Base-by-base conservation (phyloP, 805 yeast genomes). In the Cyberlindnera euphorbiae region DNA sequence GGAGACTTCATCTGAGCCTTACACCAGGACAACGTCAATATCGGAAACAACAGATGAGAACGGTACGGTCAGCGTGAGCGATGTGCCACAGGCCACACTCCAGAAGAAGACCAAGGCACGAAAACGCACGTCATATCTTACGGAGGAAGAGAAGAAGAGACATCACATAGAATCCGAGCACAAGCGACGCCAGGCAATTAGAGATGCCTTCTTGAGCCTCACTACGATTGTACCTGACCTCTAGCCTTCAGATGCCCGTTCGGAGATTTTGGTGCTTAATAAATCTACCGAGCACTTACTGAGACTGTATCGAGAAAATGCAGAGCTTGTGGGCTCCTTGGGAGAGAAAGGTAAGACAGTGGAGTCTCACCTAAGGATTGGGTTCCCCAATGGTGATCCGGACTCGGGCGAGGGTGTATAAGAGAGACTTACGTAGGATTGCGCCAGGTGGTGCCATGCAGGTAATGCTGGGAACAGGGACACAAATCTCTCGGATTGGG, bases 131-230 rank as follows among this genome's bases (percentile, higher is more conserved):
- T 32, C 50, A 3, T 45, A 47, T 17, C 44, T 63, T 27, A 50
- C 62, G 1, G 60, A 59, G 3, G 64, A 58, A 26, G 61, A 64
- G 38, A 60, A 56, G 44, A 49, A 79, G 77, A 80, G 79, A 5
- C 84, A 81, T 47, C 95, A 84, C 52, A 82, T 85, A 7, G 84
- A 84, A 5, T 80, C 89, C 0, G 97, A 89, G 55, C 89, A 87
- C 56, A 83, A 82, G 52, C 68, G 97, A 50, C 67, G 97, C 43
- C 86, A 80, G 46, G 86, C 89, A 28, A 86, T 90, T 16, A 66
- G 97, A 30, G 73, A 79, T 8, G 89, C 87, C 8, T 89, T 86
- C 52, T 94, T 84, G 49, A 73, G 71, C 37, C 66, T 89, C 16
- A 89, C 88, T 0, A 66, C 71, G 1, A 57, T 85, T 8, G 87